Percentiles rank a stretch among this genome's conserved stretches.
phyloP scores from a whole-genome alignment of 768 basidiomycete genomes.

The Amanita pseudoporphyria region DNA sequence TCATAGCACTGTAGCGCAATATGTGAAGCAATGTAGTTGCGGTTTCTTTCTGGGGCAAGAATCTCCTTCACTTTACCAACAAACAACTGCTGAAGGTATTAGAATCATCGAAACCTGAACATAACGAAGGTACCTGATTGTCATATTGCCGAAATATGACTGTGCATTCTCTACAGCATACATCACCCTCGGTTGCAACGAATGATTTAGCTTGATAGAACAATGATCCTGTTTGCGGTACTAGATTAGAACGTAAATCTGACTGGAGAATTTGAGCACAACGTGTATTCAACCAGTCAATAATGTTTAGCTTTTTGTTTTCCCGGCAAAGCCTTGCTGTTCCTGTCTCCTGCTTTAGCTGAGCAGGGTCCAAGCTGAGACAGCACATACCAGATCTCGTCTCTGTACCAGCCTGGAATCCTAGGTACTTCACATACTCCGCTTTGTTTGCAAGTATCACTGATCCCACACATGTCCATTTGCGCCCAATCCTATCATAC shows the following conservation, averaged over 20 bases:
- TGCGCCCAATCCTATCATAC: neutral
- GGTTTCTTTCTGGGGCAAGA: neutral
- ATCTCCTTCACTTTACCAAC: neutral
- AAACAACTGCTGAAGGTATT: neutral
- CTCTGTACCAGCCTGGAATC: neutral
- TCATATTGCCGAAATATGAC: neutral
- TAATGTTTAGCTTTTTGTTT: neutral
- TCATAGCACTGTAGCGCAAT: neutral
- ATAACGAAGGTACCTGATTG: neutral
- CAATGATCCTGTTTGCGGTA: neutral
- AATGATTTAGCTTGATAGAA: constrained; percentile 1
- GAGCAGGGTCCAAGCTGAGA: neutral
- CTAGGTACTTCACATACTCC: neutral
- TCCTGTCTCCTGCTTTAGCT: neutral
- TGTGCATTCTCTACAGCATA: neutral
- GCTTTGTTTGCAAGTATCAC: neutral
- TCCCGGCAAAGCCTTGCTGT: neutral
- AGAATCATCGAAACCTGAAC: neutral
- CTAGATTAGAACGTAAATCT: neutral
- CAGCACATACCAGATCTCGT: neutral
- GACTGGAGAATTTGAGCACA: neutral
- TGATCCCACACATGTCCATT: neutral
- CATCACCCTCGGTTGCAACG: neutral
- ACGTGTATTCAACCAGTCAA: neutral
- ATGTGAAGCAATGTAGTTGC: neutral